phyloP scores from a whole-genome alignment of 2,329 filamentous ascomycete species.

The Aplosporella prunicola region DNA sequence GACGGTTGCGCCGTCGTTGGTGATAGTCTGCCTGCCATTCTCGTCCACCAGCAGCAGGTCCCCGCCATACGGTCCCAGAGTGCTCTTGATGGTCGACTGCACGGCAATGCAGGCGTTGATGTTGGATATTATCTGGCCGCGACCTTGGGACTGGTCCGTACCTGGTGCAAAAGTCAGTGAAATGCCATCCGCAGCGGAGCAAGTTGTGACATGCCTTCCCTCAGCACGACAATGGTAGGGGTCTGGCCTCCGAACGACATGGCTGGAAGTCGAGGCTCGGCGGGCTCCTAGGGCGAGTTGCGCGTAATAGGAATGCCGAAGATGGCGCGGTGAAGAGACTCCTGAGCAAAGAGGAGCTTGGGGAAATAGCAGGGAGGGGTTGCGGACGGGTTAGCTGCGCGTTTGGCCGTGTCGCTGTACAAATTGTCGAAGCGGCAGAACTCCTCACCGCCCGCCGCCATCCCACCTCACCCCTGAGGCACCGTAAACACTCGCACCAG shows the following conservation, averaged over 20 bases:
- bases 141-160: conserved; percentile 94
- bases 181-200: not conserved
- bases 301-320: conserved; percentile 1
- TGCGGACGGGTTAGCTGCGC: too few relatives aligned
- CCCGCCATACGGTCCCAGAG: conserved; percentile 90
- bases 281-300: conserved; percentile 1
- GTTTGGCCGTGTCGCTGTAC: too few relatives aligned
- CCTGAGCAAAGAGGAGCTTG: not conserved
- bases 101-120: conserved; percentile 97
- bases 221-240: conserved; percentile 94
- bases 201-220: conserved; percentile 63
- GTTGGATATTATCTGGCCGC: conserved; percentile 93
- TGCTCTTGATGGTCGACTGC: conserved; percentile 90
- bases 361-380: conserved; percentile 1
- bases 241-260: conserved; percentile 98
- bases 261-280: conserved; percentile 11
- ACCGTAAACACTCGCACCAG: too few relatives aligned
- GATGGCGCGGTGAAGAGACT: not conserved
- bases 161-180: conserved; percentile 67
- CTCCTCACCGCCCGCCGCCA: too few relatives aligned
- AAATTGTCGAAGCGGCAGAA: too few relatives aligned
- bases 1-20: conserved; percentile 96
- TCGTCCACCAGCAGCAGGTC: conserved; percentile 92
- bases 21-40: conserved; percentile 95
- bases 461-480: too few relatives aligned